Percentiles rank a stretch among this genome's conserved stretches.
phyloP scores from a whole-genome alignment of 495 filamentous ascomycete genomes.

The Podospora sp. region DNA sequence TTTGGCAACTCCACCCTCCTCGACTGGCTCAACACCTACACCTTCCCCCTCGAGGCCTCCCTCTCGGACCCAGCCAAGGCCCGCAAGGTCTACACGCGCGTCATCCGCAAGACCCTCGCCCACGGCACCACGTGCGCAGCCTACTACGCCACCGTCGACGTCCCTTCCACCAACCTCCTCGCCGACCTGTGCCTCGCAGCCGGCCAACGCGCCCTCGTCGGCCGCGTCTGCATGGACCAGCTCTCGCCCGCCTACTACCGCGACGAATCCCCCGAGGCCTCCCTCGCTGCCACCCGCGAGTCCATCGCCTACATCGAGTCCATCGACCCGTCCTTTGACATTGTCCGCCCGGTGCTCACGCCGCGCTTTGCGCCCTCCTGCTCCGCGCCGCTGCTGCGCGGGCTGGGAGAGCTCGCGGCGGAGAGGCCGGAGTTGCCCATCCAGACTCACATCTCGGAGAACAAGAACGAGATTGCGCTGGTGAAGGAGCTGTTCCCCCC shows the following conservation, averaged over 20 bases:
- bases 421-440: slow-evolving; percentile 60
- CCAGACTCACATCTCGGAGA: slow-evolving; percentile 94
- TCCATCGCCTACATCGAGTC: slow-evolving; percentile 67
- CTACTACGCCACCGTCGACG: slow-evolving; percentile 89
- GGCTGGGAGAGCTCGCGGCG: slow-evolving; percentile 64
- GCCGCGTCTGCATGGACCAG: slow-evolving; percentile 88
- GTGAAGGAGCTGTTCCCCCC: slow-evolving; percentile 71
- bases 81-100: slow-evolving; percentile 69
- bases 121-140: slow-evolving; percentile 89
- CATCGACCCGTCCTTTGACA: slow-evolving; percentile 61
- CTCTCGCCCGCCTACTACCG: slow-evolving; percentile 73
- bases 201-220: slow-evolving; percentile 89
- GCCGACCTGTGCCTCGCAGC: slow-evolving; percentile 71
- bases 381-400: slow-evolving; percentile 56
- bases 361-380: slow-evolving; percentile 89
- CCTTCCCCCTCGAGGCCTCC: slow-evolving; percentile 87
- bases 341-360: slow-evolving; percentile 81
- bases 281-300: slow-evolving; percentile 58
- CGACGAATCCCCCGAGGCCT: slow-evolving; percentile 62
- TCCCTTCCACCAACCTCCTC: slow-evolving; percentile 81
- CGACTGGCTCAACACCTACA: slow-evolving; percentile 90
- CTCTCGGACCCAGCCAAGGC: slow-evolving; percentile 54
- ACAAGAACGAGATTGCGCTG: slow-evolving; percentile 68
- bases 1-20: slow-evolving; percentile 89
- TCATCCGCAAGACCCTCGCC: slow-evolving; percentile 75